A percentile compares a stretch with the other conserved stretches of the same genome.
Conservation (phyloP, 2,329 filamentous ascomycete genomes). For the Penicillium aurantiogriseum region DNA sequence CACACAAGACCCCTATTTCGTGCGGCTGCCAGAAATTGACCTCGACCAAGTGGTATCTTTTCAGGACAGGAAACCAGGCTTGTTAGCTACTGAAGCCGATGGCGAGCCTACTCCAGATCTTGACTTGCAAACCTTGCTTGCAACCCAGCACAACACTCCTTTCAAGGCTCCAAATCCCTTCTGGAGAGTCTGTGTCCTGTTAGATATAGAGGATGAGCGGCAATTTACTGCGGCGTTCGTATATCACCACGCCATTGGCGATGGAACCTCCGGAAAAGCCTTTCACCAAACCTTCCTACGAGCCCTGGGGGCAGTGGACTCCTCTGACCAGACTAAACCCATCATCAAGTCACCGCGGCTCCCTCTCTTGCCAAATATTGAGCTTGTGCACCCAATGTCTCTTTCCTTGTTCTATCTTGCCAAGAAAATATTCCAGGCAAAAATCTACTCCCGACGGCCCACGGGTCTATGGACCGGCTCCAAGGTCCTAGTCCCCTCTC, state of each 20-base stretch:
- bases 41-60: constrained; percentile 41
- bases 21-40: constrained; percentile 45
- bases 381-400: constrained; percentile 41
- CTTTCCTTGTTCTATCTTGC: constrained; percentile 39
- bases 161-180: constrained; percentile 41
- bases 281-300: constrained; percentile 47
- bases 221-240: constrained; percentile 48
- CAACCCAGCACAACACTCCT: constrained; percentile 42
- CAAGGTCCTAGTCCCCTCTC: constrained; percentile 23
- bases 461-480: constrained; percentile 40
- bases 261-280: constrained; percentile 46
- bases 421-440: constrained; percentile 33
- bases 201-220: constrained; percentile 20
- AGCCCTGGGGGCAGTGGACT: constrained; percentile 29
- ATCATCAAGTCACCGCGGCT: constrained; percentile 24
- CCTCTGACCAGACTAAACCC: constrained; percentile 19
- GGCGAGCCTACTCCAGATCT: constrained; percentile 27
- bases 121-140: constrained; percentile 44
- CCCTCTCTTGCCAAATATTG: constrained; percentile 43
- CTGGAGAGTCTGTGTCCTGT: constrained; percentile 47
- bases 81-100: constrained; percentile 18
- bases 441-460: constrained; percentile 30
- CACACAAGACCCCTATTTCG: constrained; percentile 44
- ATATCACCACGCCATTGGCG: constrained; percentile 50
- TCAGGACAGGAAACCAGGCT: constrained; percentile 22